These are phyloP conservation scores for Aureobasidium subglaciale DNA, from an alignment of 2,329 filamentous ascomycete species.

Conservation along the genomic window DNA sequence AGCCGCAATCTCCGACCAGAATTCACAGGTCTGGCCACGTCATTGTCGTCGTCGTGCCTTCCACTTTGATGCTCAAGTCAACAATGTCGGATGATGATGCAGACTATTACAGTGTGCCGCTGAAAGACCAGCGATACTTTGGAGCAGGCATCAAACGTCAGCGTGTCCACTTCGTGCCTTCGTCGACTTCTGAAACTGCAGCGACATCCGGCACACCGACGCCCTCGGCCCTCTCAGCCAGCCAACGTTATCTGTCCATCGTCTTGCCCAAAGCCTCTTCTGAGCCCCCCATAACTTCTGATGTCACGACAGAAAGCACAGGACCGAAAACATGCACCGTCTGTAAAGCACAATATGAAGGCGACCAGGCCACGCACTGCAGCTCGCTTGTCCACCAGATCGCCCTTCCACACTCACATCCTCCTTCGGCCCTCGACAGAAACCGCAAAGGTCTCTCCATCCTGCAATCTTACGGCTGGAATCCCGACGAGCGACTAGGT, in stretches of 20 bases:
- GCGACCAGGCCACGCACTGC: slow-evolving; percentile 42
- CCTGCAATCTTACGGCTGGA: slow-evolving; percentile 63
- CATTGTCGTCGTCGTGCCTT: neutral
- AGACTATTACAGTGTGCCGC: slow-evolving; percentile 51
- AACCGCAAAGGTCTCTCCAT: slow-evolving; percentile 62
- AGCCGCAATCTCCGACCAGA: neutral
- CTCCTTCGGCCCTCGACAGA: slow-evolving; percentile 64
- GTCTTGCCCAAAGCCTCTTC: slow-evolving; percentile 46
- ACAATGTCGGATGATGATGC: slow-evolving; percentile 44
- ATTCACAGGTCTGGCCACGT: neutral
- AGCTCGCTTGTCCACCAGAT: slow-evolving; percentile 65
- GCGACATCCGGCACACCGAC: neutral
- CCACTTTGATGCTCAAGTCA: slow-evolving; percentile 30
- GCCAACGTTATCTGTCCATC: slow-evolving; percentile 60
- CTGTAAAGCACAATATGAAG: neutral
- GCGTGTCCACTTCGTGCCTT: slow-evolving; percentile 53
- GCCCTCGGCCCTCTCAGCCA: slow-evolving; percentile 22
- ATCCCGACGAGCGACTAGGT: slow-evolving; percentile 64
- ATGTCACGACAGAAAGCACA: slow-evolving; percentile 17
- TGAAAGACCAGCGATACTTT: slow-evolving; percentile 54
- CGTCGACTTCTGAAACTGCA: slow-evolving; percentile 22
- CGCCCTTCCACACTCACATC: slow-evolving; percentile 60
- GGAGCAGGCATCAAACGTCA: slow-evolving; percentile 57
- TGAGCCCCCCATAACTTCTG: slow-evolving; percentile 13
- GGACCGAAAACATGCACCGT: neutral